Evolutionary conservation across 2,329 filamentous ascomycete species (phyloP).

Genomic region (Fusarium dlaminii): DNA sequence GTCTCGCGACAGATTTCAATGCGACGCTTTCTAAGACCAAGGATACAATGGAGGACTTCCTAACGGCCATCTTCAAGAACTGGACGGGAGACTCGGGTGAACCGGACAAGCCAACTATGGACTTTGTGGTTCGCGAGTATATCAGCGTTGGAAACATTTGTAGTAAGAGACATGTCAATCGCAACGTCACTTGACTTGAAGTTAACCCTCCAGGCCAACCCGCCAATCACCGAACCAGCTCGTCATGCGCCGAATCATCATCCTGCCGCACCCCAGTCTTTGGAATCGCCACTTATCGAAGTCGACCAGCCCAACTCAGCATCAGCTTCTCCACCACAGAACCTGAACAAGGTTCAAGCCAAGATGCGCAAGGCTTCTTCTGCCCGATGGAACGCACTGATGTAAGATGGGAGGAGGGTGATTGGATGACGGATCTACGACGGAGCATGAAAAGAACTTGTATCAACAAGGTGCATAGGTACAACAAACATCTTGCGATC

Average conservation of each 20-base stretch:
- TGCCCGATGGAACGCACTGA: constrained; percentile 43
- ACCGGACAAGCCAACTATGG: constrained; percentile 39
- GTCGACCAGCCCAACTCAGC: constrained; percentile 41
- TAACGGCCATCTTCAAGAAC: constrained; percentile 44
- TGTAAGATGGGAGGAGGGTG: constrained; percentile 36
- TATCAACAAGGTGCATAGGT: constrained; percentile 40
- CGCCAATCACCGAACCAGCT: constrained; percentile 13
- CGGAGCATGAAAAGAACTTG: constrained; percentile 35
- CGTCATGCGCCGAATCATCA: constrained; percentile 25
- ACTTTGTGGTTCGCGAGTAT: constrained; percentile 44
- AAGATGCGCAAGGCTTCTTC: constrained; percentile 25
- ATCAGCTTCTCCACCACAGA: constrained; percentile 42
- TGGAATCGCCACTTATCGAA: constrained; percentile 42
- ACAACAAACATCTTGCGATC: constrained; percentile 47
- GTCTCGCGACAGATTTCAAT: constrained; percentile 37
- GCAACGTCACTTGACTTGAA: not conserved
- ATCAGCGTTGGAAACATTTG: constrained; percentile 43
- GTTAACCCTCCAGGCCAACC: constrained; percentile 28
- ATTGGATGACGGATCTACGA: constrained; percentile 38
- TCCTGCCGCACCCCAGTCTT: constrained; percentile 36
- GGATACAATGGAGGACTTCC: constrained; percentile 46
- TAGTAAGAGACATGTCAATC: constrained; percentile 28
- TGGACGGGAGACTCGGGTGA: constrained; percentile 33
- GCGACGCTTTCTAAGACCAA: constrained; percentile 39
- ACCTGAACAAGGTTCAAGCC: constrained; percentile 1